Percentiles rank a stretch among this genome's conserved stretches.
phyloP scores from a whole-genome alignment of 768 basidiomycete species.

The Lyophyllum atratum region DNA sequence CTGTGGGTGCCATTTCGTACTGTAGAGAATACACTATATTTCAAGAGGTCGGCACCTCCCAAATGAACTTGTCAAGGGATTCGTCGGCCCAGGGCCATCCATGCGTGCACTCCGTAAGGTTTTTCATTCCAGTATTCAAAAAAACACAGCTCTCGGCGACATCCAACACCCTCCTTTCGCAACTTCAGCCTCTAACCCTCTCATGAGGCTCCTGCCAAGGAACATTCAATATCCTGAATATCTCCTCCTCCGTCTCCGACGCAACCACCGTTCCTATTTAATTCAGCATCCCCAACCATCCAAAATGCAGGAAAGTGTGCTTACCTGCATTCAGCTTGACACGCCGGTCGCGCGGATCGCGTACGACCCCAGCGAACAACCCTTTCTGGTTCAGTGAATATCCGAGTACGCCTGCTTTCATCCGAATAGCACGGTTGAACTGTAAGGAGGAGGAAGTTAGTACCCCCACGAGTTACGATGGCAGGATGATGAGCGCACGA shows the following conservation, averaged over 20 bases:
- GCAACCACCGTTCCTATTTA: constrained; percentile 65
- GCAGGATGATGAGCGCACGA: no score
- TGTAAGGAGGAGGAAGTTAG: constrained; percentile 27
- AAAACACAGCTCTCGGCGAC: no score
- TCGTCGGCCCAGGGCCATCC: no score
- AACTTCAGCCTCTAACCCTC: constrained; percentile 48
- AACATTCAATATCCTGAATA: constrained; percentile 75
- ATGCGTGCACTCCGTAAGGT: no score
- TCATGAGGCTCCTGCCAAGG: constrained; percentile 86
- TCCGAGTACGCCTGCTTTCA: constrained; percentile 80
- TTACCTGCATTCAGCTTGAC: constrained; percentile 64
- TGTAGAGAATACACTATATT: no score
- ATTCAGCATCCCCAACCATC: not conserved
- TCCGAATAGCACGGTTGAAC: constrained; percentile 90
- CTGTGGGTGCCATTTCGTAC: no score
- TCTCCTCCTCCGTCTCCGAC: constrained; percentile 84
- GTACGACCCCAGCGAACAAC: constrained; percentile 68
- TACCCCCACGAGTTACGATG: not conserved
- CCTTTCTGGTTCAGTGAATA: constrained; percentile 90
- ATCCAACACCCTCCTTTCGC: no score
- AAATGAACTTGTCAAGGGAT: no score
- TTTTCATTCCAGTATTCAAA: no score
- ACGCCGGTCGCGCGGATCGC: constrained; percentile 63
- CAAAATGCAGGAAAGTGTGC: constrained; percentile 12
- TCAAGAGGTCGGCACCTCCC: no score